Evolutionary conservation across 108 stramenopile genomes (phyloP).

Genomic region (Nitzschia sp.): DNA sequence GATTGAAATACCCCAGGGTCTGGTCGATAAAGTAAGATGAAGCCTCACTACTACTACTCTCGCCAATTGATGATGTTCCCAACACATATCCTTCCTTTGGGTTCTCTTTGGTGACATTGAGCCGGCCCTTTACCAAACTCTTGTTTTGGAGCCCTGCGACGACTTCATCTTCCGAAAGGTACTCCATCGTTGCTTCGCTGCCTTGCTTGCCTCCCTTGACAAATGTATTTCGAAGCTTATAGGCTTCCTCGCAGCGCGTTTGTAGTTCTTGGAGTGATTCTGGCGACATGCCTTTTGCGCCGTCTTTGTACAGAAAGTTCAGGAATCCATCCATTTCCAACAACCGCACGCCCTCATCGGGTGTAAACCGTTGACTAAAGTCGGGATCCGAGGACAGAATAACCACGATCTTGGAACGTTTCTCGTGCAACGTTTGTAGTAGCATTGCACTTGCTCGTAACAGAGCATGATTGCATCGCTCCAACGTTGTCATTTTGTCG

Average conservation of each 20-base stretch:
- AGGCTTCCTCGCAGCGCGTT: slow-evolving; percentile 33
- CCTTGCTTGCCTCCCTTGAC: background rate
- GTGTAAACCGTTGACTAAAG: slow-evolving; percentile 14
- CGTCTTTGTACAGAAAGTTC: background rate
- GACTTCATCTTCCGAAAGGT: slow-evolving; percentile 30
- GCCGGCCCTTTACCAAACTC: slow-evolving; percentile 29
- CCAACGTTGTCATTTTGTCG: slow-evolving; percentile 25
- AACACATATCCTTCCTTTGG: slow-evolving; percentile 43
- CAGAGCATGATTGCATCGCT: slow-evolving; percentile 41
- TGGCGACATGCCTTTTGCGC: background rate
- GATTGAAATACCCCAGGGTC: slow-evolving; percentile 45
- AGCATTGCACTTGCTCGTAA: slow-evolving; percentile 39
- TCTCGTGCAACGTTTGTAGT: background rate
- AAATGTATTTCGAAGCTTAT: slow-evolving; percentile 29
- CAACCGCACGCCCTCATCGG: slow-evolving; percentile 26
- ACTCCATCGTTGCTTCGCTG: background rate
- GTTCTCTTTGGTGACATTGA: slow-evolving; percentile 55
- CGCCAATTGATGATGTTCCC: too few species aligned
- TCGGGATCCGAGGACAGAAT: slow-evolving; percentile 16
- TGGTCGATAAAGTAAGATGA: slow-evolving; percentile 39
- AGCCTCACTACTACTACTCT: slow-evolving; percentile 1
- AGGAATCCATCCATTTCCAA: slow-evolving; percentile 22
- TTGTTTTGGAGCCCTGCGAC: slow-evolving; percentile 31
- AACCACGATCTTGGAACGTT: background rate
- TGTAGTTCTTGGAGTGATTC: slow-evolving; percentile 1